Evolutionary conservation across 2,329 filamentous ascomycete species (phyloP).

Genomic region (Fusarium sp.): DNA sequence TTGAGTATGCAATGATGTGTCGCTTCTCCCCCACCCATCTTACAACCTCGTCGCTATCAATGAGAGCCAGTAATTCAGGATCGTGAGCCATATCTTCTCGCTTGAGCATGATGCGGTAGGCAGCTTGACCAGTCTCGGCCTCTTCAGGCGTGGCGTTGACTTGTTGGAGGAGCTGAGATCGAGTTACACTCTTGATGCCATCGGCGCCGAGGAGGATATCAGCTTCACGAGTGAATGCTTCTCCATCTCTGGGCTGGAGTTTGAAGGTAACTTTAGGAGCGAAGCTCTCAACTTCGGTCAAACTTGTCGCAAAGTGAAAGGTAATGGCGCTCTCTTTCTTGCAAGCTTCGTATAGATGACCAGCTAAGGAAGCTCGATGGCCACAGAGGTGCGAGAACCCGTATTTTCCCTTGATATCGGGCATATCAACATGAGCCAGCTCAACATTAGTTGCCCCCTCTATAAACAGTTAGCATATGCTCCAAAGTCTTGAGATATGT

Average conservation of each 20-base stretch:
- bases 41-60: slow-evolving; percentile 66
- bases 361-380: slow-evolving; percentile 77
- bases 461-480: slow-evolving; percentile 31
- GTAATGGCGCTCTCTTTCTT: slow-evolving; percentile 68
- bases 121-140: slow-evolving; percentile 60
- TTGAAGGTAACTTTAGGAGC: slow-evolving; percentile 35
- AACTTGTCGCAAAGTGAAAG: slow-evolving; percentile 67
- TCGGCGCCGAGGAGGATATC: slow-evolving; percentile 64
- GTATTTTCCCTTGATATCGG: slow-evolving; percentile 74
- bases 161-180: slow-evolving; percentile 62
- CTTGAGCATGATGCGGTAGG: slow-evolving; percentile 64
- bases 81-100: slow-evolving; percentile 70
- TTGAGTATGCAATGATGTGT: slow-evolving; percentile 74
- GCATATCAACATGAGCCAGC: slow-evolving; percentile 75
- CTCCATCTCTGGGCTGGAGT: slow-evolving; percentile 31
- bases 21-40: slow-evolving; percentile 74
- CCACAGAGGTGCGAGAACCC: slow-evolving; percentile 83
- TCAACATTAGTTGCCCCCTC: slow-evolving; percentile 77
- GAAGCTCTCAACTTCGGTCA: slow-evolving; percentile 40
- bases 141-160: slow-evolving; percentile 59
- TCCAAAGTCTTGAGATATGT: neutral
- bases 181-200: slow-evolving; percentile 61
- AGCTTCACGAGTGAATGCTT: slow-evolving; percentile 42
- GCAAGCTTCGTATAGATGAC: slow-evolving; percentile 75
- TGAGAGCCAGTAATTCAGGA: slow-evolving; percentile 69